Evolutionary conservation across 331 rosid genomes (phyloP).

Genomic region (Phaseolus coccineus): DNA sequence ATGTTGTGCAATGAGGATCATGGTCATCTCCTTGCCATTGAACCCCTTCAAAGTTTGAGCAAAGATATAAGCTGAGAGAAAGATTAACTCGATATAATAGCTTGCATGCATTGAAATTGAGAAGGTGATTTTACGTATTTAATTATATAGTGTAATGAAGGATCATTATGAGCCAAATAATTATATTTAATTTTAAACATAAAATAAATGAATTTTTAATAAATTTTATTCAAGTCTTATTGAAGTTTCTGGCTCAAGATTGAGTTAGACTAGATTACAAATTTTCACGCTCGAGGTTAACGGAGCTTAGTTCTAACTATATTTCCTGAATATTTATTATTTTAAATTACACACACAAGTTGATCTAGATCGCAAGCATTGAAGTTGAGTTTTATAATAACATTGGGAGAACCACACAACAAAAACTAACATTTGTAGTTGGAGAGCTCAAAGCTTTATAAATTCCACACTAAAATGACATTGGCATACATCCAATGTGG

Average conservation of each 20-base stretch:
- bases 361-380: not conserved
- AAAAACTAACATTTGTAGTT: too few species aligned
- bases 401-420: too few species aligned
- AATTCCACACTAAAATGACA: too few species aligned
- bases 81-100: not conserved
- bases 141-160: not conserved
- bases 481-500: too few species aligned
- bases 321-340: not conserved
- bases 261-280: not conserved
- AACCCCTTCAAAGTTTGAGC: slow-evolving; percentile 12
- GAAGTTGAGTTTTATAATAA: not conserved
- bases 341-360: not conserved
- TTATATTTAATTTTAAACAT: not conserved
- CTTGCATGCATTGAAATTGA: not conserved
- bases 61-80: slow-evolving; percentile 1
- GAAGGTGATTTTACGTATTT: not conserved
- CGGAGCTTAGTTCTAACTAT: not conserved
- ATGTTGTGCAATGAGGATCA: too few species aligned
- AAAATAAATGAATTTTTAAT: too few species aligned
- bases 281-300: not conserved
- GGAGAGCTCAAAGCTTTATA: too few species aligned
- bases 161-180: not conserved
- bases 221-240: not conserved
- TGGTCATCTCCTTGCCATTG: too few species aligned
- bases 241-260: not conserved